phyloP scores from a whole-genome alignment of 331 rosid genomes.

The Acacia pycnantha region DNA sequence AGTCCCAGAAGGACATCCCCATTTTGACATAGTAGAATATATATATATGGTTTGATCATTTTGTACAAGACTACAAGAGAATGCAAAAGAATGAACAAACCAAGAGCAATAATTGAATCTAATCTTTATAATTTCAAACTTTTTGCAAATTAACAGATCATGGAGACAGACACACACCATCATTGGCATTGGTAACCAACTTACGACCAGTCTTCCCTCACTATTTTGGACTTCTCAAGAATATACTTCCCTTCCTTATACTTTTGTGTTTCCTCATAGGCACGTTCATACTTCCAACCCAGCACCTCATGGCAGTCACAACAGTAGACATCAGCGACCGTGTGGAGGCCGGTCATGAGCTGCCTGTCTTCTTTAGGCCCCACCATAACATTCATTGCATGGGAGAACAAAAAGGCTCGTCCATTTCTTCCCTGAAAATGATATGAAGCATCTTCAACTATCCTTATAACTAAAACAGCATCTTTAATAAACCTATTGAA shows the following conservation, averaged over 20 bases:
- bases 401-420: slow-evolving; percentile 72
- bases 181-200: not conserved
- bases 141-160: not conserved
- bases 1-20: not conserved
- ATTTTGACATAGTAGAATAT: not conserved
- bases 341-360: slow-evolving; percentile 83
- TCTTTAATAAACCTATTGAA: not conserved
- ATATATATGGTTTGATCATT: not conserved
- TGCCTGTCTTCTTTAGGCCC: slow-evolving; percentile 82
- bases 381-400: slow-evolving; percentile 63
- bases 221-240: slow-evolving; percentile 79
- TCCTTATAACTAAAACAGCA: not conserved
- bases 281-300: slow-evolving; percentile 91
- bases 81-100: slow-evolving; percentile 20
- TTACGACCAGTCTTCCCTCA: slow-evolving; percentile 60
- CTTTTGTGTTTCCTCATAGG: slow-evolving; percentile 77
- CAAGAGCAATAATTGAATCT: slow-evolving; percentile 20
- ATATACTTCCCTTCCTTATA: slow-evolving; percentile 90
- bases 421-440: slow-evolving; percentile 65
- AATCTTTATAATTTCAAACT: slow-evolving; percentile 9
- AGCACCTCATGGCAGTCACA: slow-evolving; percentile 68
- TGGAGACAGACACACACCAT: not conserved
- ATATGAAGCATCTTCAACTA: not conserved
- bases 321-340: slow-evolving; percentile 79
- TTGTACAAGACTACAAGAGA: not conserved